Evolutionary conservation across 805 yeast genomes (phyloP).

Genomic region (Lipomyces lipofer): DNA sequence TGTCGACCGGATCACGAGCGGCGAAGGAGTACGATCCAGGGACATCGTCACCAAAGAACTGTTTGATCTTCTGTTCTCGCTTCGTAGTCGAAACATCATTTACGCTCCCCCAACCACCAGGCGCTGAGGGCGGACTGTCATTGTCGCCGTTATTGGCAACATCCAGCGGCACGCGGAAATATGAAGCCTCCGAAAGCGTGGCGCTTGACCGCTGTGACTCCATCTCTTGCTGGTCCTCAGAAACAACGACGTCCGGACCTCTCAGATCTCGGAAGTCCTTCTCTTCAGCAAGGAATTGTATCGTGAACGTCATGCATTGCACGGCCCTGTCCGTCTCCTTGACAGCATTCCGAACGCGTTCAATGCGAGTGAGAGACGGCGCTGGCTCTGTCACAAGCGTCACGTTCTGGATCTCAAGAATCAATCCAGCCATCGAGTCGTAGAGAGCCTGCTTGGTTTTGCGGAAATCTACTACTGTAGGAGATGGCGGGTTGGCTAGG

Average conservation of each 20-base stretch:
- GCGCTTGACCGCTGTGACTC: neutral
- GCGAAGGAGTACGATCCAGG: slow-evolving; percentile 14
- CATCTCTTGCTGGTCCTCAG: neutral
- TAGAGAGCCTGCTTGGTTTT: slow-evolving; percentile 73
- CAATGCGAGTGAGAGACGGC: slow-evolving; percentile 2
- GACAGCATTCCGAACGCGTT: slow-evolving; percentile 2
- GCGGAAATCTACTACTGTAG: slow-evolving; percentile 54
- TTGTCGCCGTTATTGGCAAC: neutral
- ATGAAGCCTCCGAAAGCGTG: neutral
- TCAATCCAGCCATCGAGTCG: slow-evolving; percentile 50
- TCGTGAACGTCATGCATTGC: slow-evolving; percentile 14
- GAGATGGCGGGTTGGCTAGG: slow-evolving; percentile 20
- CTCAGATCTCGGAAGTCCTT: slow-evolving; percentile 11
- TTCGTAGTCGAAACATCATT: slow-evolving; percentile 9
- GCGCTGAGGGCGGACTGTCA: neutral
- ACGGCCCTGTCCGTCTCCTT: slow-evolving; percentile 17
- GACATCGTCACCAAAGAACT: slow-evolving; percentile 24
- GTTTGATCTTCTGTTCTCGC: slow-evolving; percentile 21
- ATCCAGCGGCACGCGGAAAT: neutral
- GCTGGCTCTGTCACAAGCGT: slow-evolving; percentile 45
- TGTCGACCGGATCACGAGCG: slow-evolving; percentile 13
- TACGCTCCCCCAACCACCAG: neutral
- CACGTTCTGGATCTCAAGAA: slow-evolving; percentile 68
- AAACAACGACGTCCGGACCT: neutral
- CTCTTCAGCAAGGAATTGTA: slow-evolving; percentile 29